Conservation (phyloP, 73 alveolate species). For the Chromera velia region DNA sequence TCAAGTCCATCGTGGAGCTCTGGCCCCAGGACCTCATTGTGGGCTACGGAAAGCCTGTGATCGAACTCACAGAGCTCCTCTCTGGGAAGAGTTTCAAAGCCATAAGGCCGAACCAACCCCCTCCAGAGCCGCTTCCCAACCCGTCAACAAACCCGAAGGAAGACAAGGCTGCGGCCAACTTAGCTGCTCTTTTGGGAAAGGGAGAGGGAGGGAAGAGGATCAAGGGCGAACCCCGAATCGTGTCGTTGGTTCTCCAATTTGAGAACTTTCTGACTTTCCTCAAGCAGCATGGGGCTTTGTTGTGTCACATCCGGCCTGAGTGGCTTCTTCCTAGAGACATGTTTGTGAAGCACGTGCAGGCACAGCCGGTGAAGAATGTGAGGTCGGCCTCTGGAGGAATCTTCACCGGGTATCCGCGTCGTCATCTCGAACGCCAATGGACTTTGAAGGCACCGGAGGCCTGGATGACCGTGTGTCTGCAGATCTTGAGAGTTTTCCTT, state of each 20-base stretch:
- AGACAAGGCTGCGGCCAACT: neutral
- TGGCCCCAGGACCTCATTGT: conserved; percentile 73
- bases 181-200: conserved; percentile 36
- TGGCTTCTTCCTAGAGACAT: conserved; percentile 66
- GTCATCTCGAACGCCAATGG: conserved; percentile 11
- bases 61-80: conserved; percentile 54
- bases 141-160: too few species aligned
- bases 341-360: conserved; percentile 49
- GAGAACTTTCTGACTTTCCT: conserved; percentile 76
- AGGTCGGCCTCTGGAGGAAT: neutral
- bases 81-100: neutral
- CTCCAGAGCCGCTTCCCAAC: too few species aligned
- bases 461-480: conserved; percentile 77
- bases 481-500: conserved; percentile 74
- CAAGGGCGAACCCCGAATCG: conserved; percentile 12
- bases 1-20: conserved; percentile 46
- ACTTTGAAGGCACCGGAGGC: conserved; percentile 69
- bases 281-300: conserved; percentile 73
- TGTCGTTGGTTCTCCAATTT: conserved; percentile 32
- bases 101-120: neutral
- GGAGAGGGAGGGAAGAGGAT: conserved; percentile 57
- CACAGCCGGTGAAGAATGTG: neutral
- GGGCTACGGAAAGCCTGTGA: conserved; percentile 73
- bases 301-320: conserved; percentile 72
- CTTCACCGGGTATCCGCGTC: neutral